phyloP scores from a whole-genome alignment of 2,329 filamentous ascomycete species.

The Claviceps quebecensis region DNA sequence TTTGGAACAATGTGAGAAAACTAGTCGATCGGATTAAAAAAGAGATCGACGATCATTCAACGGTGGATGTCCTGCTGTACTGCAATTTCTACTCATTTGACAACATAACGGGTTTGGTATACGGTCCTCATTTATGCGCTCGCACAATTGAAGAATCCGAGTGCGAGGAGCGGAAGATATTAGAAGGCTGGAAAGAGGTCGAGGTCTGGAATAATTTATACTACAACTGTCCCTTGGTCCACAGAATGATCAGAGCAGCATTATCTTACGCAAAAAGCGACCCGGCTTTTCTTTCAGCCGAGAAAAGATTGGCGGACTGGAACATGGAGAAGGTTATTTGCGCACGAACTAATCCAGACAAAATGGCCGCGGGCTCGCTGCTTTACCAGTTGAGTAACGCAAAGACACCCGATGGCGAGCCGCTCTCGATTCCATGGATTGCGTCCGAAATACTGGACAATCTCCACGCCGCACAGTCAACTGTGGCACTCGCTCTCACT shows the following conservation, averaged over 20 bases:
- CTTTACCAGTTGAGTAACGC: conserved; percentile 1
- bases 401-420: conserved; percentile 1
- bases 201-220: conserved; percentile 4
- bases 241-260: not conserved
- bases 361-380: conserved; percentile 1
- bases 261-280: not conserved
- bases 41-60: not conserved
- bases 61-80: not conserved
- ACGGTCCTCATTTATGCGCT: conserved; percentile 1
- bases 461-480: conserved; percentile 4
- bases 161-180: conserved; percentile 2
- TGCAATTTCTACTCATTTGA: conserved; percentile 5
- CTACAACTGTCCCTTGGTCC: conserved; percentile 1
- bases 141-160: not conserved
- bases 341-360: not conserved
- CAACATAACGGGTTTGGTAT: conserved; percentile 3
- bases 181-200: conserved; percentile 2
- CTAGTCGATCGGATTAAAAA: conserved; percentile 1
- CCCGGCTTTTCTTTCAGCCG: conserved; percentile 2
- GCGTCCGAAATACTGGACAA: conserved; percentile 5
- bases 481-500: conserved; percentile 3
- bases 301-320: conserved; percentile 3
- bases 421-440: not conserved
- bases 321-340: conserved; percentile 1
- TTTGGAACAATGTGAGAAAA: not conserved